Evolutionary conservation across 2,329 filamentous ascomycete species (phyloP), one percentile per base, ranked within the genome.

Genomic region (Periconia sp.): DNA sequence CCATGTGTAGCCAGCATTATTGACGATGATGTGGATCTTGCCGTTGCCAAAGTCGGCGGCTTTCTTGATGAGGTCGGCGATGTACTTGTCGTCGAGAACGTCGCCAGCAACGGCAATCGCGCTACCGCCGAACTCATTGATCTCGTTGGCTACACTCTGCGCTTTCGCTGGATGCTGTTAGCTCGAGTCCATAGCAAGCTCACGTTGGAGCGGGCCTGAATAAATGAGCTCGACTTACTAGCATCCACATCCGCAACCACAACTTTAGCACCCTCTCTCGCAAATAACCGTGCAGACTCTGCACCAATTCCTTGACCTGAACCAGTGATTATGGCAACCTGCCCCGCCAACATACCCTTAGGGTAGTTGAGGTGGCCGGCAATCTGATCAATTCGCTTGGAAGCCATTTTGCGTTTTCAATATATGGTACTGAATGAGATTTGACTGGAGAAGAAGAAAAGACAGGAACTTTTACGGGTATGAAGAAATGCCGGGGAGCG

Each of bases 1-100:
- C 89, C 90, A 95, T 1, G 91, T 95, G 73, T 89, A 95, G 29
- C 89, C 90, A 1, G 90, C 91, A 68, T 95, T 95, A 73, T 95
- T 95, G 46, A 95, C 88, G 43, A 95, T 86, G 66, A 94, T 87
- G 70, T 95, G 87, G 50, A 96, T 91, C 77, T 95, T 95, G 62
- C 89, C 90, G 52, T 80, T 76, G 45, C 91, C 91, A 64, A 95
- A 95, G 34, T 85, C 86, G 1, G 88, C 90, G 0, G 89, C 80
- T 62, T 84, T 82, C 64, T 84, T 77, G 18, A 95, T 83, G n/a
- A 95, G 80, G 8, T 78, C 74, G 47, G 83, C 78, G 64, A 92
- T 79, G 70, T 94, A 92, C 15, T 77, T 73, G 33, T 82, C 76
- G 64, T 89, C 80, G 16, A 90, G 79, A 64, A 95, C 82, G 63